phyloP scores from a whole-genome alignment of 169 alveolate species.

The Miamiensis avidus region DNA sequence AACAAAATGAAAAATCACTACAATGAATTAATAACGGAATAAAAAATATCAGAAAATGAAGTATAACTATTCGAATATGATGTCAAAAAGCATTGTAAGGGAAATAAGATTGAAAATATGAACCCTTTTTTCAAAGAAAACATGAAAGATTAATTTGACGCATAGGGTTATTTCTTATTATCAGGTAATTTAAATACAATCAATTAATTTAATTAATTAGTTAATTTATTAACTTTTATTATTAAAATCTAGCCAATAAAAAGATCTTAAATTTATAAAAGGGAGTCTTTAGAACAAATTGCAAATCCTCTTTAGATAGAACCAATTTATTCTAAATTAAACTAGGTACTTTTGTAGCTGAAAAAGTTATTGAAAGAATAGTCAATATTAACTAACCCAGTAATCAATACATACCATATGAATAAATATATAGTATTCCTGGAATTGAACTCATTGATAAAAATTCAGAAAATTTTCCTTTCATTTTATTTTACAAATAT shows the following conservation, averaged over 20 bases:
- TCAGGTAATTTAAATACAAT: not conserved
- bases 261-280: not conserved
- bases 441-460: slow-evolving; percentile 6
- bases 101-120: slow-evolving; percentile 15
- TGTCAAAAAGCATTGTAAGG: slow-evolving; percentile 9
- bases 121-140: slow-evolving; percentile 16
- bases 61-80: slow-evolving; percentile 1
- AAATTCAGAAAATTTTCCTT: not conserved
- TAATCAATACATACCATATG: not conserved
- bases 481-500: slow-evolving; percentile 43
- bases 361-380: not conserved
- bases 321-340: slow-evolving; percentile 24
- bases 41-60: not conserved
- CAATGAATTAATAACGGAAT: not conserved
- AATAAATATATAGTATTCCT: slow-evolving; percentile 5
- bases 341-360: not conserved
- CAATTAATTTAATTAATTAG: not conserved
- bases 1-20: slow-evolving; percentile 10
- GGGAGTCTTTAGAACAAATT: slow-evolving; percentile 18
- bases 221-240: not conserved
- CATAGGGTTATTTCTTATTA: not conserved
- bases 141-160: not conserved
- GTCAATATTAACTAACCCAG: not conserved
- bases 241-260: not conserved
- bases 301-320: slow-evolving; percentile 23